Evolutionary conservation across 805 yeast genomes (phyloP).

Genomic region (Wickerhamomyces chambardii): DNA sequence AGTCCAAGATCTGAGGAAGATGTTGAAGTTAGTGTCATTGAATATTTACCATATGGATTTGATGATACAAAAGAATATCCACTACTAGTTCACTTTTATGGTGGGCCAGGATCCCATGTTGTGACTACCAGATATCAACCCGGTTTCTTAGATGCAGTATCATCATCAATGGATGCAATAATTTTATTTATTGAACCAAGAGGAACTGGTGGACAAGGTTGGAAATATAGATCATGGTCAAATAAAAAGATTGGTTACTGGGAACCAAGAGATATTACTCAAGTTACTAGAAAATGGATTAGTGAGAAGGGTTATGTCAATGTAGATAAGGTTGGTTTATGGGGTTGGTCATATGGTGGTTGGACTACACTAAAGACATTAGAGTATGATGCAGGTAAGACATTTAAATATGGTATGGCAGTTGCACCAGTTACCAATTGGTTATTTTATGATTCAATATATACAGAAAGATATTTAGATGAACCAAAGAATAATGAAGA

Average conservation of each 20-base stretch:
- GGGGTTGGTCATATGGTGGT: conserved; percentile 99
- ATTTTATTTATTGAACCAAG: conserved; percentile 95
- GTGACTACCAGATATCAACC: conserved; percentile 53
- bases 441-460: conserved; percentile 85
- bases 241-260: conserved; percentile 72
- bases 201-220: conserved; percentile 90
- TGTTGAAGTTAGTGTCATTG: conserved; percentile 53
- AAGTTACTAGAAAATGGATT: conserved; percentile 59
- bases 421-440: conserved; percentile 98
- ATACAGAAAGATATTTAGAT: conserved; percentile 93
- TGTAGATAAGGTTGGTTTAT: conserved; percentile 59
- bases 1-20: conserved; percentile 11
- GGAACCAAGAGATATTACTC: conserved; percentile 82
- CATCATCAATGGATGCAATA: conserved; percentile 70
- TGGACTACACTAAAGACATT: conserved; percentile 83
- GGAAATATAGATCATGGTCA: conserved; percentile 67
- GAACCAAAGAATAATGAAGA: conserved; percentile 57
- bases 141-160: conserved; percentile 64
- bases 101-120: conserved; percentile 92
- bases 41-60: conserved; percentile 69
- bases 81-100: conserved; percentile 84
- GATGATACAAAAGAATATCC: conserved; percentile 55
- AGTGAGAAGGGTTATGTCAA: conserved; percentile 49
- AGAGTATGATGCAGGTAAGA: conserved; percentile 66
- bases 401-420: conserved; percentile 84